Base-by-base conservation (phyloP, 2,329 filamentous ascomycete species). In the Sclerotinia borealis region DNA sequence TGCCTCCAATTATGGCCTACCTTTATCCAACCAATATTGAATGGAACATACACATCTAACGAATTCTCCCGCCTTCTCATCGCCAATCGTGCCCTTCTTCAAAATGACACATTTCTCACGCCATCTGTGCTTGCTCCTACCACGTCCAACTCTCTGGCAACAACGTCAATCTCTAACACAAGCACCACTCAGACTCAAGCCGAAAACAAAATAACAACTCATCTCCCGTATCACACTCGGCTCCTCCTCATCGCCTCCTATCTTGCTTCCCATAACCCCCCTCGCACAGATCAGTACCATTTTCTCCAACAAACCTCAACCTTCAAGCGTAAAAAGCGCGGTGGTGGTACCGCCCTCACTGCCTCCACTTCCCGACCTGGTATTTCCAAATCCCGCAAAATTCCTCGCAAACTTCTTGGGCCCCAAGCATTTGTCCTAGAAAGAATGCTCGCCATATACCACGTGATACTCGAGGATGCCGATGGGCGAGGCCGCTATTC, bases 51-150 rank as follows among this genome's bases (percentile, higher is more conserved):
- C 70, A 83, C 83, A 1, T 85, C 89, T 11, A 87, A 89, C 70
- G 92, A 97, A 72, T 97, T 97, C 76, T 88, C 90, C 17, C 88
- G 90, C 66, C 80, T 99, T 9, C 83, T 98, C 63, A 87, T 93
- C 55, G 84, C 86, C 1, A 84, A 87, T 31, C 81, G 89, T 19
- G 78, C 81, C 0, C 80, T 91, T 39, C 90, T 93, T 73, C 88
- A 92, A 70, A 85, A 90, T 69, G 90, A 93, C 72, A 76, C 79
- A n/a, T 78, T 88, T 0, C 80, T 93, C 4, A 82, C 90, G 43
- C 87, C 89, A 3, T 83, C 82, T 60, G 85, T 92, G 66, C 74
- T 86, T 19, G 75, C 78, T 19, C 66, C 63, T 25, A 60, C 62
- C 2, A 49, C 66, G 52, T 59, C 65, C 43, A 58, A 67, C 0